Conservation (phyloP, 768 basidiomycete genomes). For the Lactifluus subvellereus region DNA sequence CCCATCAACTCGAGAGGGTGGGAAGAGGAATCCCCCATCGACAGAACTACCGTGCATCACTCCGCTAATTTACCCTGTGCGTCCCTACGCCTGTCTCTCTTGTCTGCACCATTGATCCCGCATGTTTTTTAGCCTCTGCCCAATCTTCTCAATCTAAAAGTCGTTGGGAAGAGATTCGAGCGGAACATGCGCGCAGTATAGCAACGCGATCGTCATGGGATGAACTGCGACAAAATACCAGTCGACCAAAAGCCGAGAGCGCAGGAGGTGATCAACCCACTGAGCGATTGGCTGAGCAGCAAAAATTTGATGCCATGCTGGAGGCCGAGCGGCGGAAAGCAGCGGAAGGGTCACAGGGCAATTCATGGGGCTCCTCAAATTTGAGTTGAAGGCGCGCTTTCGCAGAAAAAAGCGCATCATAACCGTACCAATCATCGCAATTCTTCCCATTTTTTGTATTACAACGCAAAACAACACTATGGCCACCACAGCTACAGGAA, state of each 20-base stretch:
- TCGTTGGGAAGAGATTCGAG: constrained; percentile 65
- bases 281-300: constrained; percentile 45
- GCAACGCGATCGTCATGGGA: constrained; percentile 59
- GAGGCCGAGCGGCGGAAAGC: constrained; percentile 48
- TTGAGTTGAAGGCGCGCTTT: background rate
- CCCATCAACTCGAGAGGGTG: background rate
- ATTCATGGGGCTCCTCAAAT: background rate
- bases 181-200: constrained; percentile 40
- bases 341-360: constrained; percentile 11
- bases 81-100: background rate
- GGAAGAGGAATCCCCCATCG: background rate
- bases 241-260: constrained; percentile 3
- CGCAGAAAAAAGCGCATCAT: background rate
- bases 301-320: constrained; percentile 51
- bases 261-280: constrained; percentile 39
- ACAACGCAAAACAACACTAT: background rate
- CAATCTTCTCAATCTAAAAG: constrained; percentile 26
- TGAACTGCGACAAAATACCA: constrained; percentile 46
- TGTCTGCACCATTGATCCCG: background rate
- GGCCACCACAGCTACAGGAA: background rate
- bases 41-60: background rate
- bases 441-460: background rate
- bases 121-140: background rate
- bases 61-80: background rate
- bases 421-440: background rate